A percentile compares a stretch with the other conserved stretches of the same genome.
Evolutionary conservation across 768 basidiomycete genomes (phyloP).

Genomic region (Lactifluus pinguis): DNA sequence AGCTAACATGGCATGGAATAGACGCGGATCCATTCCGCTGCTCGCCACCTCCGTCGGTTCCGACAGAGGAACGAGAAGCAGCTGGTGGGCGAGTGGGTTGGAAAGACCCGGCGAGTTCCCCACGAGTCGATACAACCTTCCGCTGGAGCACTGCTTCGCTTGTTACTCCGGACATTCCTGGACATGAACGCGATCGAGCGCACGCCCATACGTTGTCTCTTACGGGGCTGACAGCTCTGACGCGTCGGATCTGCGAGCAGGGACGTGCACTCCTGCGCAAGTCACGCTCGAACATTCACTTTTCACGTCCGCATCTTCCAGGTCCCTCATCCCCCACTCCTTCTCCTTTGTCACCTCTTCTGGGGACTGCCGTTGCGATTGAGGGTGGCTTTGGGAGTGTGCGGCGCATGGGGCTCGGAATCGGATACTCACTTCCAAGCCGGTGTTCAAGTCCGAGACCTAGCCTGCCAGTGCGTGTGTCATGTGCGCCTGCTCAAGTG

Average conservation of each 20-base stretch:
- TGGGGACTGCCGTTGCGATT: background rate
- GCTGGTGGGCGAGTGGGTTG: background rate
- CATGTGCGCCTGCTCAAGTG: background rate
- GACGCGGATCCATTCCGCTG: constrained; percentile 17
- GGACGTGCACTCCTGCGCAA: constrained; percentile 15
- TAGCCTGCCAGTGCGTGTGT: background rate
- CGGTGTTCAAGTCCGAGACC: background rate
- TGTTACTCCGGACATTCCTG: background rate
- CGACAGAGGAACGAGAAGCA: background rate
- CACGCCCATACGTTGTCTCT: background rate
- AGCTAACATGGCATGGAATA: constrained; percentile 14
- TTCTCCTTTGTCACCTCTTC: background rate
- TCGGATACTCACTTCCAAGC: constrained; percentile 17
- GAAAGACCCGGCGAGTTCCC: constrained; percentile 4
- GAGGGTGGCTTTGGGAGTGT: constrained; percentile 11
- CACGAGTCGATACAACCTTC: constrained; percentile 12
- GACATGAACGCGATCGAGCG: background rate
- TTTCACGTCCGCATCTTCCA: background rate
- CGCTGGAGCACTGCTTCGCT: constrained; percentile 18
- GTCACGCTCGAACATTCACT: constrained; percentile 7
- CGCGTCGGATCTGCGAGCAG: constrained; percentile 10
- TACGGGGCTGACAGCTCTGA: background rate
- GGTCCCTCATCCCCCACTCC: background rate
- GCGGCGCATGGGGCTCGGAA: constrained; percentile 17
- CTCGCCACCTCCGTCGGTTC: constrained; percentile 7